Conservation (phyloP, 2,329 filamentous ascomycete genomes). For the Ampelomyces quisqualis region DNA sequence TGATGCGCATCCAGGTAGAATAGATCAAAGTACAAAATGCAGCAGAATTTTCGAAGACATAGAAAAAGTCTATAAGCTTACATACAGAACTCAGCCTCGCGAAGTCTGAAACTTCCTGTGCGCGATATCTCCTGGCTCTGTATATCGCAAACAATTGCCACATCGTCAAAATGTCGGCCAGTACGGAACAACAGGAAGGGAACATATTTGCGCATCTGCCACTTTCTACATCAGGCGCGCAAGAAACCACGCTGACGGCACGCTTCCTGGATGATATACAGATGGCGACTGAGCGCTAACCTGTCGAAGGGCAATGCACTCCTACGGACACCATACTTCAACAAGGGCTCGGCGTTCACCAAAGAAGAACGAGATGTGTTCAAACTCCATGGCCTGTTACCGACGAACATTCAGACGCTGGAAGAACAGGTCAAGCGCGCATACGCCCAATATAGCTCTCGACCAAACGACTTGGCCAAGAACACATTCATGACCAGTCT, state of each 20-base stretch:
- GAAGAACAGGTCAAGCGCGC: conserved; percentile 75
- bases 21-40: no score
- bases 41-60: no score
- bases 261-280: not conserved
- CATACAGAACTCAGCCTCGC: no score
- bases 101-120: no score
- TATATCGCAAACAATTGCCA: no score
- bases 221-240: conserved; percentile 46
- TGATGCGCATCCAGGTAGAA: not conserved
- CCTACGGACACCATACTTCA: conserved; percentile 68
- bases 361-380: conserved; percentile 68
- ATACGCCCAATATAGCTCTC: conserved; percentile 73
- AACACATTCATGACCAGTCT: conserved; percentile 86
- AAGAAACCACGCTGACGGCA: conserved; percentile 45
- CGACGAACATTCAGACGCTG: conserved; percentile 69
- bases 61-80: no score
- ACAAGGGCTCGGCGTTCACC: conserved; percentile 81
- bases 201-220: conserved; percentile 43
- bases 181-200: conserved; percentile 25
- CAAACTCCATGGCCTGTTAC: conserved; percentile 70
- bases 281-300: no score
- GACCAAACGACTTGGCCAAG: conserved; percentile 68
- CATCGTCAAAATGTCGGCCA: not conserved
- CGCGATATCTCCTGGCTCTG: no score
- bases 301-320: conserved; percentile 49